phyloP scores from a whole-genome alignment of 805 yeast species.

The Cyberlindnera meyerae region DNA sequence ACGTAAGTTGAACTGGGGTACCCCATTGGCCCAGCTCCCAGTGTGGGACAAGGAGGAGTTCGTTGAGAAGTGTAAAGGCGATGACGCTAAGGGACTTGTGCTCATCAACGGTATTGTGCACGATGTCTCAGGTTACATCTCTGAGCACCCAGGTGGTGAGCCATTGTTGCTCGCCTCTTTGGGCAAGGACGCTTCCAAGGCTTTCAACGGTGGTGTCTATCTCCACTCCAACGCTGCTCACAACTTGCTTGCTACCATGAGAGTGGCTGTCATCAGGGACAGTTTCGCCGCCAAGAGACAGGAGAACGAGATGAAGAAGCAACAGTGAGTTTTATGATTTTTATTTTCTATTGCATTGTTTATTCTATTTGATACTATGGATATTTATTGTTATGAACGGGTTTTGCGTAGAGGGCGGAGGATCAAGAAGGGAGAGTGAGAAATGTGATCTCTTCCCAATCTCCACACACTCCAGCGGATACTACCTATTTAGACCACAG shows the following conservation, averaged over 20 bases:
- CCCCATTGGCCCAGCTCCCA: constrained; percentile 59
- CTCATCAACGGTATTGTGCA: constrained; percentile 78
- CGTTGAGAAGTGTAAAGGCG: constrained; percentile 35
- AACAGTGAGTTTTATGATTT: constrained; percentile 4
- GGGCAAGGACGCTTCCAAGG: constrained; percentile 83
- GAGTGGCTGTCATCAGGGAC: constrained; percentile 75
- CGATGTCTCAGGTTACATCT: constrained; percentile 61
- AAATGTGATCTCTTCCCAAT: too few species aligned
- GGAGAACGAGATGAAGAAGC: constrained; percentile 18
- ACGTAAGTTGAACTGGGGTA: constrained; percentile 69
- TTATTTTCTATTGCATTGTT: neutral
- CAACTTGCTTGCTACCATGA: constrained; percentile 76
- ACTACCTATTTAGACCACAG: too few species aligned
- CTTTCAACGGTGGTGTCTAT: constrained; percentile 83
- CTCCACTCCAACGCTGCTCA: constrained; percentile 85
- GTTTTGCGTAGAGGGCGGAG: too few species aligned
- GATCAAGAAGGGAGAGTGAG: too few species aligned
- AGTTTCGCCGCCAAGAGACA: constrained; percentile 39
- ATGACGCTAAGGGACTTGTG: constrained; percentile 48
- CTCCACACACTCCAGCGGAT: too few species aligned
- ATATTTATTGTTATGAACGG: neutral
- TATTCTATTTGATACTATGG: neutral
- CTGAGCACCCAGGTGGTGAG: constrained; percentile 84
- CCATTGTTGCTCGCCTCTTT: constrained; percentile 63
- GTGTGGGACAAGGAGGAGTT: constrained; percentile 69